These are phyloP conservation scores for Backusella westeae DNA, from an alignment of 192 early-diverging fungal species.

Conservation along the genomic window DNA sequence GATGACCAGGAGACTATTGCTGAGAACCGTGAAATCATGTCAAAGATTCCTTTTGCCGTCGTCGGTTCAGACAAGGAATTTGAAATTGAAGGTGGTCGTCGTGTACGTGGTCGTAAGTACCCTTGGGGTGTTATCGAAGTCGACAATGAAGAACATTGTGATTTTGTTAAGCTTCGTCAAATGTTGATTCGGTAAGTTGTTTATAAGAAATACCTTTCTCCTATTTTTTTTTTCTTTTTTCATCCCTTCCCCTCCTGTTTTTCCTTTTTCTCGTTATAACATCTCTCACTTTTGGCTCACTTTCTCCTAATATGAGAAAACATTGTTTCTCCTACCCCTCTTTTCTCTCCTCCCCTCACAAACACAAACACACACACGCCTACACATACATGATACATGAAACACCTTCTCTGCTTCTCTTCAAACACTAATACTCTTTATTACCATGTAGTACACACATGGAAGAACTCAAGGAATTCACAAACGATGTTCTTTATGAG, in stretches of 20 bases:
- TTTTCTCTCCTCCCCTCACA: background rate
- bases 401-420: background rate
- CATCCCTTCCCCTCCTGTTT: background rate
- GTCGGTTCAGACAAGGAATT: constrained; percentile 90
- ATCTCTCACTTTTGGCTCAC: background rate
- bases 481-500: constrained; percentile 91
- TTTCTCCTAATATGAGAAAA: background rate
- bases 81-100: constrained; percentile 80
- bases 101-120: constrained; percentile 87
- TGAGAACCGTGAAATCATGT: constrained; percentile 77
- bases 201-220: background rate
- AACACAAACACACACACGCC: background rate
- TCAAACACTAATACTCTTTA: background rate
- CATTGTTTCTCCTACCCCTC: background rate
- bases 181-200: constrained; percentile 66
- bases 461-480: constrained; percentile 97
- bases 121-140: constrained; percentile 97
- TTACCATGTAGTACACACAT: constrained; percentile 75
- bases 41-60: constrained; percentile 96
- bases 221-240: background rate
- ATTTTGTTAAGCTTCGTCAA: constrained; percentile 94
- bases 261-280: background rate
- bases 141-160: constrained; percentile 95
- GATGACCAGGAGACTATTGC: constrained; percentile 83
- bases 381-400: background rate